These are phyloP conservation scores for Fonsecaea multimorphosa DNA, from an alignment of 2,329 filamentous ascomycete species.

Conservation along the genomic window DNA sequence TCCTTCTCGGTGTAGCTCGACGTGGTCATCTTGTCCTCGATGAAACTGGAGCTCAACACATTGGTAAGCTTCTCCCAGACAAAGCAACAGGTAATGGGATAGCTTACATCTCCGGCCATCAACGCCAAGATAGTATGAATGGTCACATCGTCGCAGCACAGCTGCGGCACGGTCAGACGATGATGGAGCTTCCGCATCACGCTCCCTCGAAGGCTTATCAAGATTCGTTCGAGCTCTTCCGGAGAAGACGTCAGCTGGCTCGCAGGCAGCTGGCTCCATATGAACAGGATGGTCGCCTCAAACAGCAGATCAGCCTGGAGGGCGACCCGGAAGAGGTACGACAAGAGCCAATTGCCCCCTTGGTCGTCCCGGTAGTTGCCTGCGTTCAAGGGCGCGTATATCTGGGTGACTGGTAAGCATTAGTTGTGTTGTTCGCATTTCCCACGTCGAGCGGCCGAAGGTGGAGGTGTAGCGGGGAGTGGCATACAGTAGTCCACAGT, in stretches of 20 bases:
- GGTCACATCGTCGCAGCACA: conserved; percentile 18
- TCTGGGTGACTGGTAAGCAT: conserved; percentile 10
- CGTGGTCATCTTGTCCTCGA: conserved; percentile 15
- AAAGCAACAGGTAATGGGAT: background rate
- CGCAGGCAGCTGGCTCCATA: conserved; percentile 11
- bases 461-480: background rate
- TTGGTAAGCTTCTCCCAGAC: no score
- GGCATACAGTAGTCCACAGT: conserved; percentile 23
- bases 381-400: conserved; percentile 6
- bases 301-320: conserved; percentile 20
- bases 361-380: conserved; percentile 7
- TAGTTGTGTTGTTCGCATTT: background rate
- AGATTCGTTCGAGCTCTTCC: conserved; percentile 9
- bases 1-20: conserved; percentile 20
- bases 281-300: conserved; percentile 13
- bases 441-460: background rate
- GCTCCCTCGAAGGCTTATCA: conserved; percentile 11
- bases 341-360: conserved; percentile 11
- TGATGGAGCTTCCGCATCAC: conserved; percentile 20
- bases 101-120: conserved; percentile 20
- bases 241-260: background rate
- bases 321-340: conserved; percentile 15
- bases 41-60: conserved; percentile 2
- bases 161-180: conserved; percentile 14
- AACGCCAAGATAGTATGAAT: conserved; percentile 14